Percentiles rank a stretch among this genome's conserved stretches.
Evolutionary conservation across 805 yeast species (phyloP).

Genomic region (Tetrapisispora namnaoensis): DNA sequence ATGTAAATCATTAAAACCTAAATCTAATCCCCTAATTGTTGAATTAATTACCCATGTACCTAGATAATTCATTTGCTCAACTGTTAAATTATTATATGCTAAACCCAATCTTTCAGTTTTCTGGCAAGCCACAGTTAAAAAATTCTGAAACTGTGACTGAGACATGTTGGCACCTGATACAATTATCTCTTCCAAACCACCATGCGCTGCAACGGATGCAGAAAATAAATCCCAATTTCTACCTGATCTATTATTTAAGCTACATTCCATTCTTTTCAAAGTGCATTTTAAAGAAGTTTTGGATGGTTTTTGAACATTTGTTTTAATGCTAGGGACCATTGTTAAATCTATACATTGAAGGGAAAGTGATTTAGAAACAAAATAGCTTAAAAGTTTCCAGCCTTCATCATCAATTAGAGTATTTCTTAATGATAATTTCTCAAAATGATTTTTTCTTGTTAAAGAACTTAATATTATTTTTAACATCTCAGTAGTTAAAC

Average conservation of each 20-base stretch:
- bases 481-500: conserved; percentile 65
- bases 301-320: conserved; percentile 32
- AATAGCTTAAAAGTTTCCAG: conserved; percentile 76
- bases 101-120: conserved; percentile 61
- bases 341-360: conserved; percentile 58
- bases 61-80: conserved; percentile 47
- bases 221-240: conserved; percentile 78
- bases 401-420: conserved; percentile 67
- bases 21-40: conserved; percentile 57
- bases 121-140: conserved; percentile 51
- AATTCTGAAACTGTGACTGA: conserved; percentile 42
- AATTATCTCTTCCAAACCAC: conserved; percentile 72
- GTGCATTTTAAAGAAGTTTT: conserved; percentile 24
- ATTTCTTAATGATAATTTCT: conserved; percentile 69
- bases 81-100: conserved; percentile 62
- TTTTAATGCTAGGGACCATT: conserved; percentile 31
- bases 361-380: conserved; percentile 53
- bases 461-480: conserved; percentile 58
- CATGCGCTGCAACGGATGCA: conserved; percentile 63
- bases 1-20: conserved; percentile 68
- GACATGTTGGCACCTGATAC: conserved; percentile 72
- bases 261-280: conserved; percentile 32
- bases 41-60: conserved; percentile 47
- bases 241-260: conserved; percentile 42
- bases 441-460: conserved; percentile 51